Evolutionary conservation across 768 basidiomycete genomes (phyloP), one percentile per base, ranked within the genome.

Genomic region (Butyriboletus loyo): DNA sequence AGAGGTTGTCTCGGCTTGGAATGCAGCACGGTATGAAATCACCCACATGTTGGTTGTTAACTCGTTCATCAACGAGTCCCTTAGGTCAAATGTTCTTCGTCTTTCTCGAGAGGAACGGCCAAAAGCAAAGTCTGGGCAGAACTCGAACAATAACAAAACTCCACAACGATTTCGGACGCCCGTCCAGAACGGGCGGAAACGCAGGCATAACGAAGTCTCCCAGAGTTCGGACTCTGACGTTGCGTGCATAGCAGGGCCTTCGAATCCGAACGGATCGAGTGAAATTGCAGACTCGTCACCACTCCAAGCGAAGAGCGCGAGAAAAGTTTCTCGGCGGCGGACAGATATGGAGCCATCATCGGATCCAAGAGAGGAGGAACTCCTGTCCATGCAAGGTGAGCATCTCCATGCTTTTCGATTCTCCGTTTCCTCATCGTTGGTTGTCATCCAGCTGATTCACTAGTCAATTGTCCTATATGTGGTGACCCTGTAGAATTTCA

Each of bases 1-100:
- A 65, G 85, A 83, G 54, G 77, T 77, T 11, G 79, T 89, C 3
- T 68, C 73, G n/a, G 75, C 82, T n/a, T 93, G 90, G 88, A 81
- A 80, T 53, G 68, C 67, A 32, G 81, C 85, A 21, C 82, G 91
- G 90, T 91, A 55, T 47, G 76, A 19, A 14, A 19, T 13, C 51
- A 3, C 30, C 5, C 19, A 11, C 34, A 38, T 3, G 21, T 17
- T n/a, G n/a, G 5, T 10, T 13, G 19, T 9, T 28, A 17, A 5
- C 35, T 25, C 24, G 27, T 41, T 55, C 17, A 48, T 38, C 2
- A 4, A 56, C 13, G 27, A 30, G 22, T 14, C 24, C 8, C 22
- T 10, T 43, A 85, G 83, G 50, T 60, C 76, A 7, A 74, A 65
- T 38, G 58, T 84, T 14, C 65, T 85, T 24, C 59, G 63, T 24